Evolutionary conservation across 345 rosid genomes (phyloP).

Genomic region (Psidium friedrichsthalianum): DNA sequence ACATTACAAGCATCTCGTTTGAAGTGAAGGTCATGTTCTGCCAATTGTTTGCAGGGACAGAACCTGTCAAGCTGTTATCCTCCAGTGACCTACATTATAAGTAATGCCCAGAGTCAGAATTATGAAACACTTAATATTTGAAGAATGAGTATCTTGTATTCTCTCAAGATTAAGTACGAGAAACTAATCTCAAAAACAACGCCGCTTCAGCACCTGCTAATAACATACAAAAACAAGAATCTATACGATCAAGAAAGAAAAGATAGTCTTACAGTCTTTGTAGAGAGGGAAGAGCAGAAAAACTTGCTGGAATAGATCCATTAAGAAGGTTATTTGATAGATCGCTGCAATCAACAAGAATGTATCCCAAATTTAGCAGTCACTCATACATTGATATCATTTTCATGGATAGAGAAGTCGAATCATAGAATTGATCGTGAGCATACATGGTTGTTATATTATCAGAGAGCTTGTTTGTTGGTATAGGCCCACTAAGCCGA

Average conservation of each 20-base stretch:
- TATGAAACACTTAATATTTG: background rate
- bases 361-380: background rate
- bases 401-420: background rate
- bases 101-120: background rate
- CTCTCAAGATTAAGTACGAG: background rate
- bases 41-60: conserved; percentile 57
- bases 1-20: conserved; percentile 45
- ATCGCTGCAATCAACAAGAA: conserved; percentile 32
- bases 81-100: conserved; percentile 50
- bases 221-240: background rate
- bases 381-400: background rate
- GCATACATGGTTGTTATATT: conserved; percentile 68
- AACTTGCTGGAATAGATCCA: conserved; percentile 64
- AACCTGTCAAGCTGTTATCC: conserved; percentile 62
- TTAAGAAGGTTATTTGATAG: conserved; percentile 58
- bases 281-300: conserved; percentile 58
- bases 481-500: conserved; percentile 53
- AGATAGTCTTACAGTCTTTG: conserved; percentile 57
- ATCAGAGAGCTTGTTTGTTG: conserved; percentile 46
- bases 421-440: background rate
- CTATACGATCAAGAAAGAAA: background rate
- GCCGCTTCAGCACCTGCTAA: background rate
- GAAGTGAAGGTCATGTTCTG: conserved; percentile 27
- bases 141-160: background rate
- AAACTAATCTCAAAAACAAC: background rate